Base-by-base conservation (phyloP, 768 basidiomycete genomes). In the Trametes cinnabarina region DNA sequence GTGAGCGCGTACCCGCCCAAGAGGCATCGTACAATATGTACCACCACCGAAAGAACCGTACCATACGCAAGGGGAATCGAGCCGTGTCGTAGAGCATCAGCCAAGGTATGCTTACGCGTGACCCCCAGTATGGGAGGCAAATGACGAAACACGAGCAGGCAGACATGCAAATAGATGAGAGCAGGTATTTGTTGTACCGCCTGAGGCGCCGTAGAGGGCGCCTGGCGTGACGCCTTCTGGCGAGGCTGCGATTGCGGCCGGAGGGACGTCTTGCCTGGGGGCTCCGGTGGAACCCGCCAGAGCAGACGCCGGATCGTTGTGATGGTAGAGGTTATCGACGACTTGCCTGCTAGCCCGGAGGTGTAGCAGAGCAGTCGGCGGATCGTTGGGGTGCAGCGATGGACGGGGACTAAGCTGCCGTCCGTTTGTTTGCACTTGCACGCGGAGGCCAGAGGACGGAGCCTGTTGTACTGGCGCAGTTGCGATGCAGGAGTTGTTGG, bases 221-320 rank as follows among this genome's bases (percentile, higher is more conserved):
- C 47, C 47, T 35, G 20, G 19, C 20, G 7, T 30, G 4, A 10
- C 12, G 23, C 23, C n/a, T n/a, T 7, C 14, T 22, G 19, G 22
- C 23, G 25, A 14, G 30, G 30, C 7, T 6, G 12, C 30, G 30
- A 32, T 6, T 12, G 30, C 30, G 11, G 39, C 37, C n/a, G 39
- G 23, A 25, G 39, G 23, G 49, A 40, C 49, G 50, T 28, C 50
- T 51, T 51, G 50, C 50, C 50, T 51, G 44, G 12, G 3, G 22
- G 44, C 19, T 25, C 23, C 22, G 44, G 23, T 14, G 25, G n/a
- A 37, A 26, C 26, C 39, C 6, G n/a, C 11, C 25, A 51, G 50
- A 51, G 50, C 50, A 51, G 50, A 40, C 40, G 50, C 39, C 50
- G 25, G 50, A 51, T 51, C 50, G 50, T 51, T 50, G 41, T 11